Conservation (phyloP, 495 filamentous ascomycete genomes). For the Corynascus novoguineensis region DNA sequence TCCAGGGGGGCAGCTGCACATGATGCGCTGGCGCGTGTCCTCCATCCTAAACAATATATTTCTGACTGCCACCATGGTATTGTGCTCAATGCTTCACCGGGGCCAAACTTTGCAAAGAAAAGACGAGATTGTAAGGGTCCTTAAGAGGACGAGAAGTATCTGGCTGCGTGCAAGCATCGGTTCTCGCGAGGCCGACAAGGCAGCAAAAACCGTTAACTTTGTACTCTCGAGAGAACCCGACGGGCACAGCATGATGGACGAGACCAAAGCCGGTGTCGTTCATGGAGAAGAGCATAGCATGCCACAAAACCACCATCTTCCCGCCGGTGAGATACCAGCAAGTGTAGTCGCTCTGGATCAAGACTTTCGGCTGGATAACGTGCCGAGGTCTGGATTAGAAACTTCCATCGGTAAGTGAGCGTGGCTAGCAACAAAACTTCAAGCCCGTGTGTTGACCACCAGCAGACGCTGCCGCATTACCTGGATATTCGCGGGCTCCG, state of each 20-base stretch:
- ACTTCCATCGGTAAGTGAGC: not conserved
- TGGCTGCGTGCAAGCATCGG: not conserved
- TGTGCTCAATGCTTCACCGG: conserved; percentile 23
- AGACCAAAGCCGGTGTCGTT: not conserved
- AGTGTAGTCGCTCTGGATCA: too few relatives aligned
- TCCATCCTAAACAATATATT: conserved; percentile 34
- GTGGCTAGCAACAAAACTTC: not conserved
- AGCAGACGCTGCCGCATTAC: not conserved
- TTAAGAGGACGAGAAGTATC: not conserved
- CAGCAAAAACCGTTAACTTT: not conserved
- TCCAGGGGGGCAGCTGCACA: conserved; percentile 23
- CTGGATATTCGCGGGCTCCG: not conserved
- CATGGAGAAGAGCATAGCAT: too few relatives aligned
- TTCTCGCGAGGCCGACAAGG: not conserved
- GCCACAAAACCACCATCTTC: too few relatives aligned
- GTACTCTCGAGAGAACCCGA: conserved; percentile 1
- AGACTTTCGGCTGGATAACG: too few relatives aligned
- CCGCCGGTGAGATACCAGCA: too few relatives aligned
- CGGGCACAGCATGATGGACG: not conserved
- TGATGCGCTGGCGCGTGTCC: conserved; percentile 27
- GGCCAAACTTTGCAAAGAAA: not conserved
- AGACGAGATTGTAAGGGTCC: not conserved
- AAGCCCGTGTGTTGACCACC: too few relatives aligned
- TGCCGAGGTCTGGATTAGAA: too few relatives aligned
- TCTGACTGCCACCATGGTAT: conserved; percentile 36